Evolutionary conservation across 768 basidiomycete species (phyloP), one percentile per base, ranked within the genome.

Genomic region (Suillus subalutaceus): DNA sequence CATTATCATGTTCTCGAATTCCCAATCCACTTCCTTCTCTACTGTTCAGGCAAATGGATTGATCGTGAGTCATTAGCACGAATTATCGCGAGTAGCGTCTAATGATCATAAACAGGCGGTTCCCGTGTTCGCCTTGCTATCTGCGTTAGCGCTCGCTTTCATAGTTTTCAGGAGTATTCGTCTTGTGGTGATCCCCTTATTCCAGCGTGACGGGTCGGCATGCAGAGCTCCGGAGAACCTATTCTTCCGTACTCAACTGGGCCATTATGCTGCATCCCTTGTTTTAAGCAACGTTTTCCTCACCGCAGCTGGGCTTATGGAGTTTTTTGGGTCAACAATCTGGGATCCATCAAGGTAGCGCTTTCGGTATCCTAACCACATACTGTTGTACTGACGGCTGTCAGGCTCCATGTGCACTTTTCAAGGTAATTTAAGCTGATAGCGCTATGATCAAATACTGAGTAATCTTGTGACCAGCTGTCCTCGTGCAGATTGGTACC

Each of bases 191-290:
- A 74, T 74, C 62, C 75, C 79, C 41, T 69, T 75, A 66, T 69
- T 80, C 65, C 72, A 68, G 40, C 71, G 64, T 43, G 67, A 73
- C 20, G 59, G 70, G 37, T 72, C 74, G 66, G 72, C 81, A 20
- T 63, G 67, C 38, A 77, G 78, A 57, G 65, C 70, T 5, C 73
- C 75, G 40, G 86, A 87, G 74, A 85, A 82, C 50, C 78, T 86
- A 66, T 91, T 92, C 75, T 90, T 92, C 75, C 83, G 84, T 65
- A 90, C 90, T 8, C 90, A 90, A 68, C 83, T 91, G 16, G 91
- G 91, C 1, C 83, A 85, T 60, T 91, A 91, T 73, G 83, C 85
- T n/a, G 82, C 80, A 46, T 90, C 86, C 71, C 79, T 93, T 64
- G 79, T 91, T 66, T 69, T 88, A 35, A 83, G 84, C 66, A 88